These are phyloP conservation scores for Seiridium cupressi DNA, from an alignment of 2,329 filamentous ascomycete species.

Conservation along the genomic window DNA sequence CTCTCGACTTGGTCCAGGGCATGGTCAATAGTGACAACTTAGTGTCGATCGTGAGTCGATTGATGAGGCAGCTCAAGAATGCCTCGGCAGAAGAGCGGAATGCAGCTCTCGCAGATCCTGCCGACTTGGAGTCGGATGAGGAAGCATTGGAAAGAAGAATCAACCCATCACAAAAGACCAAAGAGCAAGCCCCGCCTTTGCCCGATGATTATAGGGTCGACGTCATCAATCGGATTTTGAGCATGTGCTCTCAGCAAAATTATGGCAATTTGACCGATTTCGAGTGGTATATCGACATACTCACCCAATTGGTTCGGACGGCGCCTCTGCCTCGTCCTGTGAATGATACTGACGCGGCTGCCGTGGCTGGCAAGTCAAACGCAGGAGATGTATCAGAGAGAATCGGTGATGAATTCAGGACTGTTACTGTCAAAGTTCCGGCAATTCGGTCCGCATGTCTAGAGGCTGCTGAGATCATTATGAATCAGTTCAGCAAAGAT, in stretches of 20 bases:
- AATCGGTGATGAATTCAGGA: conserved; percentile 84
- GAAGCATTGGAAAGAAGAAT: conserved; percentile 44
- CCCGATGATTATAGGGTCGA: conserved; percentile 84
- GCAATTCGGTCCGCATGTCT: conserved; percentile 79
- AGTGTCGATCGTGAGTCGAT: conserved; percentile 76
- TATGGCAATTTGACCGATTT: conserved; percentile 87
- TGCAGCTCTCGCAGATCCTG: conserved; percentile 42
- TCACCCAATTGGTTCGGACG: conserved; percentile 80
- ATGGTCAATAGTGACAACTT: conserved; percentile 92
- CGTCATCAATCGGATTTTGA: conserved; percentile 78
- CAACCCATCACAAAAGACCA: conserved; percentile 26
- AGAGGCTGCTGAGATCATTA: conserved; percentile 75
- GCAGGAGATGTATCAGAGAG: conserved; percentile 58
- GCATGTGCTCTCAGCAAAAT: conserved; percentile 87
- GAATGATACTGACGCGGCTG: conserved; percentile 30
- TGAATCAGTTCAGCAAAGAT: conserved; percentile 55
- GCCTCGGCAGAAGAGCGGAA: conserved; percentile 53
- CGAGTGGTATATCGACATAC: conserved; percentile 93
- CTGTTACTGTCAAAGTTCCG: conserved; percentile 87
- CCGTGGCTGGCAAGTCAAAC: conserved; percentile 24
- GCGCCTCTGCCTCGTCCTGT: conserved; percentile 48
- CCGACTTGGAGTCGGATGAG: conserved; percentile 47
- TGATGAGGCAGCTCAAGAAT: conserved; percentile 82
- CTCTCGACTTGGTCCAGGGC: conserved; percentile 84
- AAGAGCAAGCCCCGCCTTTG: conserved; percentile 55